Evolutionary conservation across 176 grass and related monocot genomes (phyloP), one percentile per base, ranked within the genome.

Genomic region (Phragmites australis): DNA sequence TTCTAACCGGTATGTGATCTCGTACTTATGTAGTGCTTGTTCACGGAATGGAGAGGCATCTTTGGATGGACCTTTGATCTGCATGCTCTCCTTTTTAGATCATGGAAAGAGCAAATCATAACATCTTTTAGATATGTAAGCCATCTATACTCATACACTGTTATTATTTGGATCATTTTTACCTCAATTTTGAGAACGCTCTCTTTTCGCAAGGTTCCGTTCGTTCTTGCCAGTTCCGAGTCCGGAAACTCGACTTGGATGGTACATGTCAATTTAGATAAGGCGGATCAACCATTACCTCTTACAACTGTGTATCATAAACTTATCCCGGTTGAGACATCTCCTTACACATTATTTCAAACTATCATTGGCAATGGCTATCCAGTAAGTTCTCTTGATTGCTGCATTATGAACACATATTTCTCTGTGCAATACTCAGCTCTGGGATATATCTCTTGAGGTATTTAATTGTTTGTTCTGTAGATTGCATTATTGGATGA

Each of bases 41-140:
- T 89, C 84, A 94, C 88, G 8, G 92, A 95, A 90, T 95, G 90
- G 96, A 89, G 93, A 84, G 96, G 96, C 55, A 89, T 99, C 41
- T 90, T 99, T 85, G 86, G 84, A 48, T 95, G 90, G 96, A 93
- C 88, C 56, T 91, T 99, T 88, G 96, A 99, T 79, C 78, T 99
- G 40, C 96, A 95, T 82, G 84, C 90, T 27, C 62, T 99, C 55
- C 78, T 99, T 85, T 88, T 86, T 53, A 95, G 78, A 86, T 87
- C 92, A 51, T 88, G 85, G 86, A 95, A 95, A 81, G 90, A 95
- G 52, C 86, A 91, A 84, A 91, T 86, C 43, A 87, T 81, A 55
- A 88, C 77, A 30, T 90, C 79, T 48, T 91, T 77, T 72, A 79
- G 81, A 95, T 75, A 65, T 74, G 92, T 99, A 91, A 84, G 42